Conservation (phyloP, 2,329 filamentous ascomycete genomes). For the Fusarium sarcochroum region DNA sequence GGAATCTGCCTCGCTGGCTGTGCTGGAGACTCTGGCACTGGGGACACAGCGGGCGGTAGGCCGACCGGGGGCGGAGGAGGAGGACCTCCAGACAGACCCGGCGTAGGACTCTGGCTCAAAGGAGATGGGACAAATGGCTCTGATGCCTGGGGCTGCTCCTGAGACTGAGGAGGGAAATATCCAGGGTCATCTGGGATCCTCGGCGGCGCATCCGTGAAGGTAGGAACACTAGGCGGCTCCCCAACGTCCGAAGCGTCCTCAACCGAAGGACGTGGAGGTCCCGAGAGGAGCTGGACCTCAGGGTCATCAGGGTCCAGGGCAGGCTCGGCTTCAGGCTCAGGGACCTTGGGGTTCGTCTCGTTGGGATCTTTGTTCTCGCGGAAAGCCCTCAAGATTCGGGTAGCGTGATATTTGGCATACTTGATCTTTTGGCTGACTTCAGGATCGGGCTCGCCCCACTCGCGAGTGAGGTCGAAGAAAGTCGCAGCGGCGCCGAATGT, state of each 20-base stretch:
- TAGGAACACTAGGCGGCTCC: constrained; percentile 48
- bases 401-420: constrained; percentile 95
- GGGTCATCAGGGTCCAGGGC: constrained; percentile 74
- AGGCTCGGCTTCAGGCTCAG: constrained; percentile 61
- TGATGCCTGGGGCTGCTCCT: constrained; percentile 21
- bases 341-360: constrained; percentile 82
- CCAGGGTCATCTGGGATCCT: constrained; percentile 48
- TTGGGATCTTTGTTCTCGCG: constrained; percentile 95
- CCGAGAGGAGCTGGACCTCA: constrained; percentile 68
- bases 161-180: constrained; percentile 52
- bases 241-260: constrained; percentile 68
- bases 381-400: constrained; percentile 90
- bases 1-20: constrained; percentile 44
- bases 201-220: constrained; percentile 47
- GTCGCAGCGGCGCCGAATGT: constrained; percentile 94
- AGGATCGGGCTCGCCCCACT: constrained; percentile 83
- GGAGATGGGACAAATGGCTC: constrained; percentile 55
- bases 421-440: constrained; percentile 91
- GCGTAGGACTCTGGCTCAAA: constrained; percentile 50
- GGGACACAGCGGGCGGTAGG: constrained; percentile 29
- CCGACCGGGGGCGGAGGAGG: constrained; percentile 32
- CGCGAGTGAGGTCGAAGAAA: constrained; percentile 88
- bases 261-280: constrained; percentile 60
- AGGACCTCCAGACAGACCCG: constrained; percentile 41
- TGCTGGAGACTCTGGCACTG: constrained; percentile 25